Evolutionary conservation across 2,329 filamentous ascomycete species (phyloP).

Genomic region (Diaporthe citri): DNA sequence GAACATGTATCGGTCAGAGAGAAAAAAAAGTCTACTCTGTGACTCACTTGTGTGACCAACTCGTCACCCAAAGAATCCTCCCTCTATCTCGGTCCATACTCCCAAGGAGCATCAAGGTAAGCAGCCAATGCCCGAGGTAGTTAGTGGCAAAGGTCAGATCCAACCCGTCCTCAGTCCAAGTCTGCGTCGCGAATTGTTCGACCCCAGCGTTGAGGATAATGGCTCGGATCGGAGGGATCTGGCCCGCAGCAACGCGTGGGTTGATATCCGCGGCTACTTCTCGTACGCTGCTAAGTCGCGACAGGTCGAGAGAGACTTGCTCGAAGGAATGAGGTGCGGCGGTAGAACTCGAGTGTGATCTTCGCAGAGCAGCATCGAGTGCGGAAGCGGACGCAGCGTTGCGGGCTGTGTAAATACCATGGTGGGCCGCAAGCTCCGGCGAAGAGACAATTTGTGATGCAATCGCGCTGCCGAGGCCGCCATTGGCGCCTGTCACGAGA

Average conservation of each 20-base stretch:
- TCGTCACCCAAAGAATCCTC: constrained; percentile 42
- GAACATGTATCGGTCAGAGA: background rate
- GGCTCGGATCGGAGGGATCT: constrained; percentile 53
- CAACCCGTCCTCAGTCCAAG: constrained; percentile 32
- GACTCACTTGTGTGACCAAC: constrained; percentile 31
- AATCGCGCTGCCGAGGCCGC: constrained; percentile 53
- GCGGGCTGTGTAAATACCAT: constrained; percentile 51
- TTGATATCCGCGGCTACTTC: constrained; percentile 48
- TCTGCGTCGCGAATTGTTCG: constrained; percentile 43
- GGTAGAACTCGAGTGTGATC: background rate
- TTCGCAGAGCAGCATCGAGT: constrained; percentile 39
- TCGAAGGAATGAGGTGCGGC: constrained; percentile 44
- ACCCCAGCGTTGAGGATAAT: constrained; percentile 52
- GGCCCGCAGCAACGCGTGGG: constrained; percentile 46
- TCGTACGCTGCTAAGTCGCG: constrained; percentile 46
- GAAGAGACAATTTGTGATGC: constrained; percentile 47
- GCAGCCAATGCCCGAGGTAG: constrained; percentile 46
- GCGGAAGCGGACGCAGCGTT: constrained; percentile 35
- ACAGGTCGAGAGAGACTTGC: constrained; percentile 49
- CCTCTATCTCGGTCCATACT: constrained; percentile 44
- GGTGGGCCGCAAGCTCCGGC: constrained; percentile 48
- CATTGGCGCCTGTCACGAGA: constrained; percentile 52
- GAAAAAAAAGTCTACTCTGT: too few species aligned
- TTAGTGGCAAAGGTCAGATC: constrained; percentile 43
- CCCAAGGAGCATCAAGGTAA: constrained; percentile 43